phyloP scores from a whole-genome alignment of 2,329 filamentous ascomycete genomes.

The Penicillium sp. region DNA sequence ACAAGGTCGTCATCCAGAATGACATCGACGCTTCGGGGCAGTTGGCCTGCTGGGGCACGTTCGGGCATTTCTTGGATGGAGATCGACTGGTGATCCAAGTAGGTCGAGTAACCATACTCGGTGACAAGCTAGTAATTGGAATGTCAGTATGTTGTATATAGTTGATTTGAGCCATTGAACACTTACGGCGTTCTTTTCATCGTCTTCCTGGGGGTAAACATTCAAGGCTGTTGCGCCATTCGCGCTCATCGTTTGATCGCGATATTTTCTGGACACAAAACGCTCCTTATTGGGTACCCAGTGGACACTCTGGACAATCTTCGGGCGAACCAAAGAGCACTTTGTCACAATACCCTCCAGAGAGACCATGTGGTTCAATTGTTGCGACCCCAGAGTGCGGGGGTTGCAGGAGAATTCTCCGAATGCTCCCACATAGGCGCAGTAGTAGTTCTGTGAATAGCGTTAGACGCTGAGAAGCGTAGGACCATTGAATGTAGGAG shows the following conservation, averaged over 20 bases:
- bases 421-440: slow-evolving; percentile 95
- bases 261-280: slow-evolving; percentile 88
- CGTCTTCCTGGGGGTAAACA: slow-evolving; percentile 92
- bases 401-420: slow-evolving; percentile 94
- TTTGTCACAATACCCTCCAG: slow-evolving; percentile 97
- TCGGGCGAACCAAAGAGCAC: slow-evolving; percentile 91
- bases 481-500: not conserved
- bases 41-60: slow-evolving; percentile 88
- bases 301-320: slow-evolving; percentile 97
- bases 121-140: slow-evolving; percentile 65
- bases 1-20: slow-evolving; percentile 96
- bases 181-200: slow-evolving; percentile 76
- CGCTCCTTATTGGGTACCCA: slow-evolving; percentile 85
- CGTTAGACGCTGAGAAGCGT: slow-evolving; percentile 7
- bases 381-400: slow-evolving; percentile 81
- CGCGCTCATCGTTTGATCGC: slow-evolving; percentile 93
- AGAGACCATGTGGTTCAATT: slow-evolving; percentile 95
- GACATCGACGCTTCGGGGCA: slow-evolving; percentile 93
- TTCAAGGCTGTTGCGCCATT: slow-evolving; percentile 85
- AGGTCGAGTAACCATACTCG: slow-evolving; percentile 94
- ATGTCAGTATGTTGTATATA: not conserved
- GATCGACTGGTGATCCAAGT: slow-evolving; percentile 94
- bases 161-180: not conserved
- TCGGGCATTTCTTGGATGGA: slow-evolving; percentile 99
- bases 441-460: slow-evolving; percentile 69